Conservation (phyloP, 257 asterid species). For the Capsicum chinense region DNA sequence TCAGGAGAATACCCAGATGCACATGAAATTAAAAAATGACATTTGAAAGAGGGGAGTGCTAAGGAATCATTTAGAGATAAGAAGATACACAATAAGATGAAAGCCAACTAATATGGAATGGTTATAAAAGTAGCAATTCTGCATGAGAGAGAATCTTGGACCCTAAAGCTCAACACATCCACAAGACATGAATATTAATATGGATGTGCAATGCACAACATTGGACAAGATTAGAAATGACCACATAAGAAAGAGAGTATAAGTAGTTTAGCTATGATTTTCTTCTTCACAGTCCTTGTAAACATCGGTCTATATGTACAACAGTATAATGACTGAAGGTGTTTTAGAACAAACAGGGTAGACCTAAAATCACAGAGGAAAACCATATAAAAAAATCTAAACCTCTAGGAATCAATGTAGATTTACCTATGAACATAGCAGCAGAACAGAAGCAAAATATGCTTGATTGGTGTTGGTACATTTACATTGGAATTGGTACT, state of each 20-base stretch:
- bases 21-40: background rate
- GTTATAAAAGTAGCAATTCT: background rate
- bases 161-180: background rate
- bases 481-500: background rate
- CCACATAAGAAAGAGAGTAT: background rate
- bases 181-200: background rate
- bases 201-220: background rate
- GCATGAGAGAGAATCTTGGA: background rate
- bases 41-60: background rate
- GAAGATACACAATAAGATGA: background rate
- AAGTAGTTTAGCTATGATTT: background rate
- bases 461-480: background rate
- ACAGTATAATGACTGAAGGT: background rate
- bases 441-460: background rate
- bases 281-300: constrained; percentile 13
- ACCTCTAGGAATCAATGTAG: background rate
- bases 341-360: background rate
- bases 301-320: background rate
- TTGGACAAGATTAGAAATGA: constrained; percentile 3
- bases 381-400: background rate
- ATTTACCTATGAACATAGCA: background rate
- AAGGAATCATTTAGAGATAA: background rate
- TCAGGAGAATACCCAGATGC: constrained; percentile 1
- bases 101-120: background rate
- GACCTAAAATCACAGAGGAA: constrained; percentile 1